A percentile compares a stretch with the other conserved stretches of the same genome.
Evolutionary conservation across 306 rosid genomes (phyloP).

Genomic region (Vigna reflexopilosa): DNA sequence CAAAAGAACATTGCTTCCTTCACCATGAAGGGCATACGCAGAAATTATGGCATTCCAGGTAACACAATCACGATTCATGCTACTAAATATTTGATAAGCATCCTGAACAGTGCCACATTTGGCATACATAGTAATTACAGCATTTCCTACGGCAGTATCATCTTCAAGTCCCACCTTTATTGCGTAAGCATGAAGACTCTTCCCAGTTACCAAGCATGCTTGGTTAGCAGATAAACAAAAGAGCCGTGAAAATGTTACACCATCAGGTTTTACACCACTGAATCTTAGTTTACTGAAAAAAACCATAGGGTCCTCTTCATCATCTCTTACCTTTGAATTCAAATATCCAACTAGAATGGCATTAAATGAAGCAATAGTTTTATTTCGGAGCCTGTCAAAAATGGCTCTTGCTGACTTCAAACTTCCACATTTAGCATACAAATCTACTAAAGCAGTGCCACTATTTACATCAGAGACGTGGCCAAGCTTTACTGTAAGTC

Average conservation of each 20-base stretch:
- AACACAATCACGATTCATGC: slow-evolving; percentile 45
- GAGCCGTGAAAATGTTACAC: slow-evolving; percentile 52
- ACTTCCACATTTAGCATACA: slow-evolving; percentile 55
- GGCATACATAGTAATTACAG: slow-evolving; percentile 60
- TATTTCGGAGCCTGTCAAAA: slow-evolving; percentile 47
- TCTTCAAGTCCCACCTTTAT: slow-evolving; percentile 56
- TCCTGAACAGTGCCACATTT: slow-evolving; percentile 63
- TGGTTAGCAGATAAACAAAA: slow-evolving; percentile 55
- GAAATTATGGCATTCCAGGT: slow-evolving; percentile 64
- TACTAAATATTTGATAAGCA: slow-evolving; percentile 51
- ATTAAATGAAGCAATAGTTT: slow-evolving; percentile 56
- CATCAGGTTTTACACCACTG: slow-evolving; percentile 45
- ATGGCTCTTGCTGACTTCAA: slow-evolving; percentile 50
- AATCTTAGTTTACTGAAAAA: slow-evolving; percentile 53
- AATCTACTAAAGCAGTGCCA: slow-evolving; percentile 54
- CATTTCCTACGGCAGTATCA: slow-evolving; percentile 52
- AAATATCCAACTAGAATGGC: slow-evolving; percentile 60
- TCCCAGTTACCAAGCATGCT: slow-evolving; percentile 57
- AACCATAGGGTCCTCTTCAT: slow-evolving; percentile 50
- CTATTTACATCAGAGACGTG: slow-evolving; percentile 37
- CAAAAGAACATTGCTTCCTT: slow-evolving; percentile 48
- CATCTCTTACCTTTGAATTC: slow-evolving; percentile 42
- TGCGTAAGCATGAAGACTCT: slow-evolving; percentile 56
- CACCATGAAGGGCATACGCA: slow-evolving; percentile 59
- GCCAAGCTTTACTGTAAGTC: slow-evolving; percentile 51